Evolutionary conservation across 768 basidiomycete genomes (phyloP), one percentile per base, ranked within the genome.

Genomic region (Hygrocybe punicea): DNA sequence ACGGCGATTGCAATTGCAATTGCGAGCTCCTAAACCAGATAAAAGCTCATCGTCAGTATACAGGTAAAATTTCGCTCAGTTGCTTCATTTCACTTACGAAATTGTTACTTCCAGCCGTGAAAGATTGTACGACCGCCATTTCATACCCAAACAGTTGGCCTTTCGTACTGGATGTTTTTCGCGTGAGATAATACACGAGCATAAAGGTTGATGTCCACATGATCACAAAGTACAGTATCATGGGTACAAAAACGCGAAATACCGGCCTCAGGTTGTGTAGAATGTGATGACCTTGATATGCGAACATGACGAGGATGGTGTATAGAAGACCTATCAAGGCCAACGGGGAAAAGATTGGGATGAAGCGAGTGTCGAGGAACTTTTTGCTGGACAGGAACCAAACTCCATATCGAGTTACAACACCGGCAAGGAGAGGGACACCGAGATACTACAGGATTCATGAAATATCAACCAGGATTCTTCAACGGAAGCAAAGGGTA

Each of bases 91-190:
- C 17, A 72, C 81, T 65, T 47, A 87, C 86, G 58, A 88, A 87
- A 63, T 91, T 92, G 65, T 91, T 91, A 55, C 84, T 87, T 1
- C 84, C 84, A 0, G 87, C 87, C 0, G 91, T 91, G 69, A 93
- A 93, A 0, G 84, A 78, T 64, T 92, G 91, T 2, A 85, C 84
- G 1, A 86, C 86, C 0, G 88, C 87, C 74, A 84, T 81, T 62
- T 90, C 80, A 63, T 91, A 93, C 6, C 81, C 81, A 57, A 73
- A 74, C 9, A 58, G 16, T 54, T 53, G 36, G 56, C 51, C 17
- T 47, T 47, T 13, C 53, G 52, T 17, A 56, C 51, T 25, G 10
- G 35, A 39, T 39, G 76, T 71, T 39, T 69, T 65, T 42, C 77
- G 64, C 10, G 74, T 68, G 14, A 85, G 72, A 58, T 71, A 77